A percentile compares a stretch with the other conserved stretches of the same genome.
These are phyloP conservation scores for Pyrus betulifolia DNA, from an alignment of 306 rosid species.

Conservation along the genomic window DNA sequence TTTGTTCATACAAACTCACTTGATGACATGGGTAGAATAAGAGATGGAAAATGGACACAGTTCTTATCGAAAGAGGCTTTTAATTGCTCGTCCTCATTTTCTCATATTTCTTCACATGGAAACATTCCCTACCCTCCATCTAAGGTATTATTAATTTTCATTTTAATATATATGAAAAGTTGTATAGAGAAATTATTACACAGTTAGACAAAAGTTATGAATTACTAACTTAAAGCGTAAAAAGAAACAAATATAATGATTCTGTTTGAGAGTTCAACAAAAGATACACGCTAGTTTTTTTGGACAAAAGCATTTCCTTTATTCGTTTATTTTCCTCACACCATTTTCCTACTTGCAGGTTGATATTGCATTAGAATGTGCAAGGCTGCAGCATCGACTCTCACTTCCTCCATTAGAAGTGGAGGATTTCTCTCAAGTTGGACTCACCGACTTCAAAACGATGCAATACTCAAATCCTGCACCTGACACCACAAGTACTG, in stretches of 20 bases:
- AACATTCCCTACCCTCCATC: conserved; percentile 61
- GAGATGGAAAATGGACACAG: conserved; percentile 46
- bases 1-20: conserved; percentile 18
- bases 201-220: background rate
- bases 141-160: conserved; percentile 33
- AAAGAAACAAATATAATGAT: background rate
- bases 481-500: conserved; percentile 18
- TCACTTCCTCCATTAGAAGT: conserved; percentile 71
- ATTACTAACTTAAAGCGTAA: background rate
- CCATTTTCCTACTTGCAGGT: conserved; percentile 35
- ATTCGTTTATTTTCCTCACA: background rate
- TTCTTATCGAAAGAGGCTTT: conserved; percentile 43
- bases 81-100: conserved; percentile 9
- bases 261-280: background rate
- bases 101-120: conserved; percentile 43
- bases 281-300: background rate
- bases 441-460: conserved; percentile 39
- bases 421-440: conserved; percentile 56
- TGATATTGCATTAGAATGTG: conserved; percentile 82
- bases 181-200: background rate
- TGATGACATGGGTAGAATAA: conserved; percentile 18
- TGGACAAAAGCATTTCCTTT: background rate
- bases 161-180: background rate
- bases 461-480: conserved; percentile 25
- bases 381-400: conserved; percentile 80